Conservation (phyloP, 331 rosid species). For the Quercus phellos region DNA sequence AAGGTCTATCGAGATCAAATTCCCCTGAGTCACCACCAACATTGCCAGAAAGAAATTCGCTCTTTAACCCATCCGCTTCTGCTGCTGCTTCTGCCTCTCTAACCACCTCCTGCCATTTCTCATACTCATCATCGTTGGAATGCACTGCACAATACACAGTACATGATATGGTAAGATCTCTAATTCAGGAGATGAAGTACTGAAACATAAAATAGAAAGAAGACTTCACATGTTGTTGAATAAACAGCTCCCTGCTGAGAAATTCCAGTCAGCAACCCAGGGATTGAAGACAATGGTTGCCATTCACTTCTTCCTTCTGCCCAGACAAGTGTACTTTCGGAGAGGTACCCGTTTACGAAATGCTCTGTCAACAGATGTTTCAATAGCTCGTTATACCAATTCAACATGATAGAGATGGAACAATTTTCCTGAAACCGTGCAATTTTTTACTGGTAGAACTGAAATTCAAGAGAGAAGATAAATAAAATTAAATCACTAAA, state of each 20-base stretch:
- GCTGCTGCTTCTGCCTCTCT: slow-evolving; percentile 61
- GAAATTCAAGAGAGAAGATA: slow-evolving; percentile 38
- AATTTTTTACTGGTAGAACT: slow-evolving; percentile 40
- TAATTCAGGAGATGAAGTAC: background rate
- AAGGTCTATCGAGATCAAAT: slow-evolving; percentile 66
- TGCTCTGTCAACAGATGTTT: slow-evolving; percentile 71
- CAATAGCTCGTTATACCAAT: slow-evolving; percentile 37
- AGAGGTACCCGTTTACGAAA: slow-evolving; percentile 70
- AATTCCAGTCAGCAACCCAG: slow-evolving; percentile 45
- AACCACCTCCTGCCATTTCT: slow-evolving; percentile 76
- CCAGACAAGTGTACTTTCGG: slow-evolving; percentile 64
- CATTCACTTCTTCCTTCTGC: slow-evolving; percentile 84
- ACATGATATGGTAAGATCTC: slow-evolving; percentile 22
- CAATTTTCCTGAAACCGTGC: slow-evolving; percentile 39
- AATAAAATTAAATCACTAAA: slow-evolving; percentile 3
- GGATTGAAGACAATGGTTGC: slow-evolving; percentile 70
- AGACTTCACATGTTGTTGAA: slow-evolving; percentile 41
- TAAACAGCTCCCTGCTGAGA: slow-evolving; percentile 25
- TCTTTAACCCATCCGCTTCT: slow-evolving; percentile 33
- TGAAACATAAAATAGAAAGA: background rate
- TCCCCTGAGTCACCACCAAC: slow-evolving; percentile 21
- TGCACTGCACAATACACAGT: slow-evolving; percentile 46
- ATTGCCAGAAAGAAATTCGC: slow-evolving; percentile 19
- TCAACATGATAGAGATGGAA: slow-evolving; percentile 43
- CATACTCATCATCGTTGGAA: slow-evolving; percentile 56